Conservation (phyloP, 306 rosid species). For the Quercus dentata region DNA sequence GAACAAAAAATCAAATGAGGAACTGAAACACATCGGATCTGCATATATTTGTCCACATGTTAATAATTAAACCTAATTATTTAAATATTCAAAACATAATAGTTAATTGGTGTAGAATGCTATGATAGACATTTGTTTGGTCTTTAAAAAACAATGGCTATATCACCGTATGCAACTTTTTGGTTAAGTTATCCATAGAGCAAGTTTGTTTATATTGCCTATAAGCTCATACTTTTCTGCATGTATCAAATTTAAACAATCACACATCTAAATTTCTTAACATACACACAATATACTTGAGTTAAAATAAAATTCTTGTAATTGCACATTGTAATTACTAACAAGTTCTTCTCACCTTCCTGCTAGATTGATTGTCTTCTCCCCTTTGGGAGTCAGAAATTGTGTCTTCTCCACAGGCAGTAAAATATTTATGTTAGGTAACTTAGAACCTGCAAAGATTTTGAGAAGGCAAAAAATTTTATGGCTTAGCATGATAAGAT, state of each 20-base stretch:
- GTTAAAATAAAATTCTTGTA: constrained; percentile 10
- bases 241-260: background rate
- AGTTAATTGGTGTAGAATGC: background rate
- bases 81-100: background rate
- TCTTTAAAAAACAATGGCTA: background rate
- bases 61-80: background rate
- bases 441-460: constrained; percentile 57
- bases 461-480: background rate
- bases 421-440: constrained; percentile 62
- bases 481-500: background rate
- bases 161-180: background rate
- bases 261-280: background rate
- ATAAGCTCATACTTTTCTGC: background rate
- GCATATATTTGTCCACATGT: too few species aligned
- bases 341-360: constrained; percentile 68
- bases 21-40: background rate
- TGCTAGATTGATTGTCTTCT: constrained; percentile 55
- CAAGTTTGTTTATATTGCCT: background rate
- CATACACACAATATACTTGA: background rate
- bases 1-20: background rate
- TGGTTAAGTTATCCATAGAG: background rate
- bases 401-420: constrained; percentile 51
- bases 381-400: constrained; percentile 47
- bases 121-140: background rate
- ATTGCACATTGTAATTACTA: constrained; percentile 7